Evolutionary conservation across 208 protist species (phyloP).

Genomic region (Wallacemonas sp.): DNA sequence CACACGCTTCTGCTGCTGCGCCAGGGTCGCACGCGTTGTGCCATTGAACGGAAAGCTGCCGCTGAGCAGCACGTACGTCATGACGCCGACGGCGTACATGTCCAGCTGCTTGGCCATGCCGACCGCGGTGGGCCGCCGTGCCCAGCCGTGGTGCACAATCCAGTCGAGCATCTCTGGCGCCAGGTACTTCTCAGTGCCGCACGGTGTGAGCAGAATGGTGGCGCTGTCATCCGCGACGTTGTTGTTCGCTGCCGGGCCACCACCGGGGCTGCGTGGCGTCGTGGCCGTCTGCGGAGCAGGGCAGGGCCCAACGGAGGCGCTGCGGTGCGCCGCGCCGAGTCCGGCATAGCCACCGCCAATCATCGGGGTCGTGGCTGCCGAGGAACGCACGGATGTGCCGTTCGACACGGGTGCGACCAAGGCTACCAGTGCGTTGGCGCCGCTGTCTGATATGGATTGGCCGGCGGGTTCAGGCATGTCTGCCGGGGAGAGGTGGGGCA

Average conservation of each 20-base stretch:
- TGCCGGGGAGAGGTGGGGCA: background rate
- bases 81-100: slow-evolving; percentile 74
- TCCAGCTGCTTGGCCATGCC: slow-evolving; percentile 60
- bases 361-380: slow-evolving; percentile 1
- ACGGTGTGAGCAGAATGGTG: slow-evolving; percentile 61
- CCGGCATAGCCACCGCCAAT: too few relatives aligned
- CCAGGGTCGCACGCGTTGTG: slow-evolving; percentile 49
- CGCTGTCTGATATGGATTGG: too few relatives aligned
- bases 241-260: background rate
- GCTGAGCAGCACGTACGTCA: slow-evolving; percentile 82
- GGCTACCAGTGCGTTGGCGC: too few relatives aligned
- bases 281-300: background rate
- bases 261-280: background rate
- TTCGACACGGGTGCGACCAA: background rate
- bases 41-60: slow-evolving; percentile 85
- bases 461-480: background rate
- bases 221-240: slow-evolving; percentile 25
- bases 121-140: slow-evolving; percentile 40
- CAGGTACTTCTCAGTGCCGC: slow-evolving; percentile 81
- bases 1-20: slow-evolving; percentile 68
- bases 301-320: too few relatives aligned
- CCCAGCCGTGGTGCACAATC: slow-evolving; percentile 55
- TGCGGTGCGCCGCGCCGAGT: too few relatives aligned
- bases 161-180: slow-evolving; percentile 76
- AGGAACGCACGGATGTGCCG: background rate